Conservation (phyloP, 2,329 filamentous ascomycete genomes). For the Rutstroemia sp. region DNA sequence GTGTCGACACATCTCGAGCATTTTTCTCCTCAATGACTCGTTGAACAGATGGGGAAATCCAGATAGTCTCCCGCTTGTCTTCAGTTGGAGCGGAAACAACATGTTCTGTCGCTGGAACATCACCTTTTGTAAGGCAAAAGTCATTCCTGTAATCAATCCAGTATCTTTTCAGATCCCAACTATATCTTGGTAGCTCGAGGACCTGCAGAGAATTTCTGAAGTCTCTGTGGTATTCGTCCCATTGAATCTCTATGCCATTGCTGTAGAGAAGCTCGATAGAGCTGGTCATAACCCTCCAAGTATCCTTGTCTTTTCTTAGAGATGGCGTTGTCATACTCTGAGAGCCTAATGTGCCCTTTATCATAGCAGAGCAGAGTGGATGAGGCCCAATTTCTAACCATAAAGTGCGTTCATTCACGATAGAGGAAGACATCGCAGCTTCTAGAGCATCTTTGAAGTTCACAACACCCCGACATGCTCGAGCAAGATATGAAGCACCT, state of each 20-base stretch:
- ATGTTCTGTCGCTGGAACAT: conserved; percentile 16
- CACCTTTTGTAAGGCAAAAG: conserved; percentile 37
- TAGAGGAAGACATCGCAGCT: conserved; percentile 45
- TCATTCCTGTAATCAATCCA: conserved; percentile 57
- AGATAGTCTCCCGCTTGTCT: background rate
- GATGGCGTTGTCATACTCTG: background rate
- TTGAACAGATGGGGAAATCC: background rate
- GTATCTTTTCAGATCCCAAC: conserved; percentile 62
- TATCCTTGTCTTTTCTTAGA: conserved; percentile 30
- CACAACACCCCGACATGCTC: conserved; percentile 60
- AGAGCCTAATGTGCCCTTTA: background rate
- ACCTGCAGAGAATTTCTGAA: background rate
- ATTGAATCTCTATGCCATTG: background rate
- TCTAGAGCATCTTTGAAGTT: conserved; percentile 51
- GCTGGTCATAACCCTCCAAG: background rate
- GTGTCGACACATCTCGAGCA: background rate
- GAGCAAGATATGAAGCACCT: conserved; percentile 52
- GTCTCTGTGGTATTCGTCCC: conserved; percentile 2
- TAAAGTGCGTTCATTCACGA: conserved; percentile 47
- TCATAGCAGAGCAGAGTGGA: background rate
- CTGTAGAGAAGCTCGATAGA: background rate
- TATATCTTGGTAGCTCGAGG: conserved; percentile 47
- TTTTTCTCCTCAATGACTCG: background rate
- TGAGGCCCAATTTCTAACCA: background rate
- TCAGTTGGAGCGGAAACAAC: background rate